Percentiles rank a stretch among this genome's conserved stretches.
Evolutionary conservation across 164 flowering plant genomes (phyloP).

Genomic region (Cinnamomum micranthum): DNA sequence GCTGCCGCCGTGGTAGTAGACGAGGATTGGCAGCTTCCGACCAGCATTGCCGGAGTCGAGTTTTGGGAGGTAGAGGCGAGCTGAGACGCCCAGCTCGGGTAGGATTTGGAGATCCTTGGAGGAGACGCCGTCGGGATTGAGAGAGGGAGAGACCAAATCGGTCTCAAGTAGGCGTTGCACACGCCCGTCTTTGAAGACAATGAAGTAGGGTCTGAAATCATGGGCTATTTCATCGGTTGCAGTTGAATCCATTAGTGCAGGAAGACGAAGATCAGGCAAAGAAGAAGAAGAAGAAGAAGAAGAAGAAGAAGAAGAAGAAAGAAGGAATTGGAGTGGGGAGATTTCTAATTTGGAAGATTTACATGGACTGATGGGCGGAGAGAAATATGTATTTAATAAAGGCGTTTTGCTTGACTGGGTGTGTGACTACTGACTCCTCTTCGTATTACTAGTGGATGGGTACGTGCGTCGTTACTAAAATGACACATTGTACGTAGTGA

Average conservation of each 20-base stretch:
- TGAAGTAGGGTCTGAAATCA: conserved; percentile 38
- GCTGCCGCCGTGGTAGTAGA: conserved; percentile 19
- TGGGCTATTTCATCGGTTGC: conserved; percentile 16
- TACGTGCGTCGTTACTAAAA: too few relatives aligned
- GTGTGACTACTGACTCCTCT: too few relatives aligned
- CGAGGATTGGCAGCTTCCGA: conserved; percentile 40
- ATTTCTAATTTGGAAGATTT: too few relatives aligned
- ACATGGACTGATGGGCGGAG: too few relatives aligned
- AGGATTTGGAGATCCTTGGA: conserved; percentile 42
- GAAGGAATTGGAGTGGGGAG: not conserved
- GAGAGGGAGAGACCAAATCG: conserved; percentile 29
- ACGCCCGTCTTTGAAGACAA: conserved; percentile 40
- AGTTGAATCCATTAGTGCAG: not conserved
- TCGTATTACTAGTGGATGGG: too few relatives aligned
- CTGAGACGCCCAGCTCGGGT: conserved; percentile 41
- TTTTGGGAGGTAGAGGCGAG: conserved; percentile 42
- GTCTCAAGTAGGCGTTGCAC: conserved; percentile 32
- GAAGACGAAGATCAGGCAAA: not conserved
- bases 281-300: not conserved
- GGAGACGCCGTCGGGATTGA: conserved; percentile 30
- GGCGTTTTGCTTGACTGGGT: too few relatives aligned
- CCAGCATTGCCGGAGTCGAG: not conserved
- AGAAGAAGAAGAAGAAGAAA: not conserved
- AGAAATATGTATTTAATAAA: too few relatives aligned
- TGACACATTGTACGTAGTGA: too few relatives aligned